phyloP scores from a whole-genome alignment of 257 asterid genomes.

The Eustoma russellianum region DNA sequence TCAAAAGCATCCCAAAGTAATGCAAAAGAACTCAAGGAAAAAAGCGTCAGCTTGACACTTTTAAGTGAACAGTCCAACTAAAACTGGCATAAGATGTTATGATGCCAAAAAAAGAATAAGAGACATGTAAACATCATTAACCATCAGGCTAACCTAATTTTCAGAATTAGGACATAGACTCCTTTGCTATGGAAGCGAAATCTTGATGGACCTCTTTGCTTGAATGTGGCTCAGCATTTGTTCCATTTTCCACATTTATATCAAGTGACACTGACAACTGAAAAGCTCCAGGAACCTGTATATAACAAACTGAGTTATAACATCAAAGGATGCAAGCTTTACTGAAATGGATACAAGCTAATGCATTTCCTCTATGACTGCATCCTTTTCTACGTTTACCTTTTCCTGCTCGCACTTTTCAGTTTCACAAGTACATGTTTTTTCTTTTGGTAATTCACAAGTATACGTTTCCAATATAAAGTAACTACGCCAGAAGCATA shows the following conservation, averaged over 20 bases:
- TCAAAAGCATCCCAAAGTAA: not conserved
- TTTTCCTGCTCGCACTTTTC: not conserved
- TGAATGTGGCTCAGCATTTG: slow-evolving; percentile 18
- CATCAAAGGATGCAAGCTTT: slow-evolving; percentile 2
- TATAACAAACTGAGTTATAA: slow-evolving; percentile 12
- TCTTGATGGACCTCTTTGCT: slow-evolving; percentile 26
- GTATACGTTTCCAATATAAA: not conserved
- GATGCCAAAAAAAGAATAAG: not conserved
- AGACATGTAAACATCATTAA: not conserved
- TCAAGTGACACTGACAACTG: slow-evolving; percentile 21
- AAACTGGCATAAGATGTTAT: not conserved
- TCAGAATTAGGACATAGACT: slow-evolving; percentile 20
- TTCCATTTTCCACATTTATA: slow-evolving; percentile 23
- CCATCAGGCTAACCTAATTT: slow-evolving; percentile 34
- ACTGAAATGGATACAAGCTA: not conserved
- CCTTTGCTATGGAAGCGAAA: slow-evolving; percentile 29
- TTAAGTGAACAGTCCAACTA: not conserved
- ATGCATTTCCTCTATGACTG: not conserved
- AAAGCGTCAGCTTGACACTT: not conserved
- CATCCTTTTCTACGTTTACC: not conserved
- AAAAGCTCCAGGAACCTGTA: slow-evolving; percentile 36
- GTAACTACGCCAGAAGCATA: not conserved
- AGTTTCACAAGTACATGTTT: not conserved
- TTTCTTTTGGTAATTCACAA: too few species aligned
- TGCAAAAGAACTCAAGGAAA: not conserved